Evolutionary conservation across 495 filamentous ascomycete species (phyloP), one percentile per base, ranked within the genome.

Genomic region (Aspergillus hancockii): DNA sequence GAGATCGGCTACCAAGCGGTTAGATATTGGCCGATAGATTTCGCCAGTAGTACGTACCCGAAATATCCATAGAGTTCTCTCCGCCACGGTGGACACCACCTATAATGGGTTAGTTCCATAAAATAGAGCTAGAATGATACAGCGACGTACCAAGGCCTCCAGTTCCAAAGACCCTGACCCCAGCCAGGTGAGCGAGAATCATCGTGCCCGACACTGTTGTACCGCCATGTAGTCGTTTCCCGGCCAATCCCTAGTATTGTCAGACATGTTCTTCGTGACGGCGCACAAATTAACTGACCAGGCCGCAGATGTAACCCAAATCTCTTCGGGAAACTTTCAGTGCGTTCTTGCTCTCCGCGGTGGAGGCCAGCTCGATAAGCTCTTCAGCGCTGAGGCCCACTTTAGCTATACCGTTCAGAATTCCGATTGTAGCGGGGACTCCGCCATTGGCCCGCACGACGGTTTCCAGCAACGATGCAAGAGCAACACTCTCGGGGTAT

Each of bases 131-230:
- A 3, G 6, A 36, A 13, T 30, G 30, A 8, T 19, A 5, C 21
- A 36, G 9, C 21, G 9, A 60, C 60, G 40, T 65, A 77, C 77
- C 80, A 57, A 83, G 69, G 49, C 80, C 81, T 49, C 86, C 94
- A 12, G 94, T 98, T 3, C 91, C 93, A 75, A 98, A 97, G 21
- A 98, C 86, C 61, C 85, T 86, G 67, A 98, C 97, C 1, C 93
- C 94, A 49, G 92, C 94, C 60, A 91, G 74, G 58, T 91, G 81
- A 16, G 94, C 92, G 7, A 98, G 82, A 34, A 96, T 70, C 91
- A 94, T 97, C 3, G 94, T 98, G 0, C 89, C 92, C 5, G 93
- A 86, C 47, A 98, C 87, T 0, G 94, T 98, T 4, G 94, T 98
- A 0, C 94, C 94, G 41, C 92, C 94, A 66, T 94, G 87, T 22